Conservation (phyloP, 164 flowering plant genomes). For the Euptelea pleiosperma region DNA sequence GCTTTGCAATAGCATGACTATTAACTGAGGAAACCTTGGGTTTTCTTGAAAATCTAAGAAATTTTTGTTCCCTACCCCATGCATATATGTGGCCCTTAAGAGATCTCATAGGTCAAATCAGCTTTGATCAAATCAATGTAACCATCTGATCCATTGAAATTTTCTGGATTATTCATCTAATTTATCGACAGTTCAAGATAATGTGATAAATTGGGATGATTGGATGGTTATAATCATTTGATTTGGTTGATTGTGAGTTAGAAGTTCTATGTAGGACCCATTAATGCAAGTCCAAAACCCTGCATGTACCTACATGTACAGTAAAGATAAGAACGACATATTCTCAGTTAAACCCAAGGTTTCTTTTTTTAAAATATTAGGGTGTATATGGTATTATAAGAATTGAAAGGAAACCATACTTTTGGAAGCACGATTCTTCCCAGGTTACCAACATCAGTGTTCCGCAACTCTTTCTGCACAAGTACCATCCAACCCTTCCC, state of each 20-base stretch:
- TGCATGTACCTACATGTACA: background rate
- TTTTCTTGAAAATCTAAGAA: background rate
- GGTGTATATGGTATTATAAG: too few species aligned
- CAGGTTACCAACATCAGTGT: conserved; percentile 35
- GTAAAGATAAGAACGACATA: background rate
- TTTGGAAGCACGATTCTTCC: conserved; percentile 36
- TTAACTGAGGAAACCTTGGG: background rate
- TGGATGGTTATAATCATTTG: background rate
- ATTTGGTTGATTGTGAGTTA: background rate
- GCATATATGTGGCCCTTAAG: background rate
- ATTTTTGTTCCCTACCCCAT: background rate
- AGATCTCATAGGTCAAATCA: background rate
- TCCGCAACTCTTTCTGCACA: conserved; percentile 34
- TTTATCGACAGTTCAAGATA: background rate
- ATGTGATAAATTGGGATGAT: background rate
- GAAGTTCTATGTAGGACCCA: background rate
- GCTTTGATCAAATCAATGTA: background rate
- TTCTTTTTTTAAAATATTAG: background rate
- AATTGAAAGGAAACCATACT: conserved; percentile 16
- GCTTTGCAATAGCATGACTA: conserved; percentile 1
- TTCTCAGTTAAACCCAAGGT: background rate
- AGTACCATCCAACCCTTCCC: conserved; percentile 21
- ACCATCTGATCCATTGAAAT: background rate
- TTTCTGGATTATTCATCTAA: background rate
- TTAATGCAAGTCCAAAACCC: background rate